These are phyloP conservation scores for Diutina rugosa DNA, from an alignment of 1,139 yeast species.

Conservation along the genomic window DNA sequence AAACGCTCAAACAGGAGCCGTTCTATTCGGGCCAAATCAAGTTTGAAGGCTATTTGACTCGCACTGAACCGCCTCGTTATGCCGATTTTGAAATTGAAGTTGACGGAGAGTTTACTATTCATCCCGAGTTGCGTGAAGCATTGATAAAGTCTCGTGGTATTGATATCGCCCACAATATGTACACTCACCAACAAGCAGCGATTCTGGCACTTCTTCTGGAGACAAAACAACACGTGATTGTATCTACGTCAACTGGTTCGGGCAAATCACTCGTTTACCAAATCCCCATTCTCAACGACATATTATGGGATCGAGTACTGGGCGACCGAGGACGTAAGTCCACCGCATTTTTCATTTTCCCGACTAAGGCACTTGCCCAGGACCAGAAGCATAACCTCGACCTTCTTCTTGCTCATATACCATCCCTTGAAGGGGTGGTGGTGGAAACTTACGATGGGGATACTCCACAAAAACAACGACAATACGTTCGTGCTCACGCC, in stretches of 20 bases:
- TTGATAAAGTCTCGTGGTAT: conserved; percentile 33
- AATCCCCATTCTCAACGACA: conserved; percentile 59
- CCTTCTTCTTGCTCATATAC: conserved; percentile 38
- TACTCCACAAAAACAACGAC: conserved; percentile 47
- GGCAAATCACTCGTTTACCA: conserved; percentile 92
- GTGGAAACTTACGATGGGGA: conserved; percentile 93
- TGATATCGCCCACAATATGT: conserved; percentile 35
- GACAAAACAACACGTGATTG: conserved; percentile 47
- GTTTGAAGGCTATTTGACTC: conserved; percentile 16
- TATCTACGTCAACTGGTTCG: conserved; percentile 88
- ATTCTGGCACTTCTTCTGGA: conserved; percentile 33
- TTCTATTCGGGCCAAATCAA: conserved; percentile 54
- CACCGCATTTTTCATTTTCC: conserved; percentile 81
- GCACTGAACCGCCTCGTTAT: conserved; percentile 6
- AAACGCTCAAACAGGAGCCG: conserved; percentile 26
- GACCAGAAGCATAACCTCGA: conserved; percentile 79
- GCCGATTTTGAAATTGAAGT: conserved; percentile 8
- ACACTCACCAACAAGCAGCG: conserved; percentile 75
- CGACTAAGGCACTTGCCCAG: conserved; percentile 95
- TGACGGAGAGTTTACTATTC: conserved; percentile 22
- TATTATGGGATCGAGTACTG: conserved; percentile 25
- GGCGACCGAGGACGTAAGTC: conserved; percentile 10
- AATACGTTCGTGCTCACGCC: conserved; percentile 43
- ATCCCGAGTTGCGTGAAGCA: conserved; percentile 36
- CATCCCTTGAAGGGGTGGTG: conserved; percentile 18